A percentile compares a stretch with the other conserved stretches of the same genome.
phyloP scores from a whole-genome alignment of 2,329 filamentous ascomycete genomes.

The Xylariaceae sp. region DNA sequence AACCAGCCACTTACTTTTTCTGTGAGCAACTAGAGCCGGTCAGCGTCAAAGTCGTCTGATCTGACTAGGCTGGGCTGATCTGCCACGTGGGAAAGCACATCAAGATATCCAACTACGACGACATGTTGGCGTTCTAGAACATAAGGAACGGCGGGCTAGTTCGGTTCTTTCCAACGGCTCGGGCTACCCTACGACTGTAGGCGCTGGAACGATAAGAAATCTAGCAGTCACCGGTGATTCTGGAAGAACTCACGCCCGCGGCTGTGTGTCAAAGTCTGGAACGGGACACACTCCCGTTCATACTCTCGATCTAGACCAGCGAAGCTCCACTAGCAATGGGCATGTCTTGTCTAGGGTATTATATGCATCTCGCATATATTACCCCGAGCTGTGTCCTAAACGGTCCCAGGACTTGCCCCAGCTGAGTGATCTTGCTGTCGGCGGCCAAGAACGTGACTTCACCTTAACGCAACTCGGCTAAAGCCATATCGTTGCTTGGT shows the following conservation, averaged over 20 bases:
- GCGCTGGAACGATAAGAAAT: conserved; percentile 16
- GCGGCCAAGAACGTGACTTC: conserved; percentile 24
- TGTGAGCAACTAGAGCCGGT: conserved; percentile 14
- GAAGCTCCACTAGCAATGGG: conserved; percentile 21
- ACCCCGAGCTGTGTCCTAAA: conserved; percentile 11
- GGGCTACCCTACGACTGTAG: conserved; percentile 10
- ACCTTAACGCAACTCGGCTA: conserved; percentile 22
- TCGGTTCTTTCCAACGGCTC: conserved; percentile 22
- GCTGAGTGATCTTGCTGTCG: conserved; percentile 14
- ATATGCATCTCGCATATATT: conserved; percentile 18
- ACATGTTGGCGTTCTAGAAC: conserved; percentile 25
- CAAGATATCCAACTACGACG: conserved; percentile 18
- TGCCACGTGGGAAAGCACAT: conserved; percentile 9
- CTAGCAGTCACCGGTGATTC: conserved; percentile 7
- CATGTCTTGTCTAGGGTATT: background rate
- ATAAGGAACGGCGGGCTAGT: conserved; percentile 11
- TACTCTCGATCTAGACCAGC: conserved; percentile 24
- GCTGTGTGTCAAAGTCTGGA: conserved; percentile 20
- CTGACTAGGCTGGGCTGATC: conserved; percentile 23
- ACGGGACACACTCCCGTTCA: conserved; percentile 14
- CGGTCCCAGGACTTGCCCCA: conserved; percentile 10
- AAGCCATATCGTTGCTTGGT: conserved; percentile 18
- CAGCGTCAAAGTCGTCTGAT: conserved; percentile 28
- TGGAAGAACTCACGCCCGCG: conserved; percentile 11
- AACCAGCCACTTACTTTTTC: conserved; percentile 18